Percentiles rank a stretch among this genome's conserved stretches.
Conservation (phyloP, 2,329 filamentous ascomycete genomes). For the Penicillium verrucosum region DNA sequence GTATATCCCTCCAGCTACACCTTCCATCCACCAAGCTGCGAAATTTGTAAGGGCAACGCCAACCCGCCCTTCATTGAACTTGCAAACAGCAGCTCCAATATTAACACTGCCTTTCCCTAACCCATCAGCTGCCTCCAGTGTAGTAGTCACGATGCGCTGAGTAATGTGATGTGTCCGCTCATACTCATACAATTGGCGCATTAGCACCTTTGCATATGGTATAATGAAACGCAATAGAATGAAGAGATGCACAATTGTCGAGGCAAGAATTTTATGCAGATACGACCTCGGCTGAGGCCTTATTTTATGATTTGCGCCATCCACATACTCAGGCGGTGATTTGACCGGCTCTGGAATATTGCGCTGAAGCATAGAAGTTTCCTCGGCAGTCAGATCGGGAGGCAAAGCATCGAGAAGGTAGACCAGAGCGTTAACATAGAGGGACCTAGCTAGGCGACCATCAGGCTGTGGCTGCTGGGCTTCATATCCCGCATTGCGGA, state of each 20-base stretch:
- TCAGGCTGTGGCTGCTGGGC: constrained; percentile 33
- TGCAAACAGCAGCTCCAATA: constrained; percentile 55
- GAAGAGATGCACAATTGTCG: constrained; percentile 57
- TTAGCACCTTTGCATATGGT: constrained; percentile 57
- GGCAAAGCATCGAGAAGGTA: constrained; percentile 40
- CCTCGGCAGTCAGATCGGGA: constrained; percentile 30
- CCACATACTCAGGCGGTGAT: neutral
- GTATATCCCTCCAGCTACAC: constrained; percentile 63
- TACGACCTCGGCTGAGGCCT: constrained; percentile 41
- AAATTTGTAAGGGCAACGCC: constrained; percentile 57
- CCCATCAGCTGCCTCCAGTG: constrained; percentile 53
- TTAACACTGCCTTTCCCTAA: constrained; percentile 53
- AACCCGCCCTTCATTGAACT: constrained; percentile 63
- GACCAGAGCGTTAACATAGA: constrained; percentile 38
- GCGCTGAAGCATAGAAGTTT: constrained; percentile 27
- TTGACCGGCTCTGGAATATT: constrained; percentile 27
- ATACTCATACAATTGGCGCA: constrained; percentile 56
- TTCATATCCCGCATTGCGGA: constrained; percentile 37
- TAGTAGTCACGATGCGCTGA: constrained; percentile 53
- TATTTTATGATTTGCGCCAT: neutral
- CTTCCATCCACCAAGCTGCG: constrained; percentile 60
- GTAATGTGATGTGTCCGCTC: constrained; percentile 66
- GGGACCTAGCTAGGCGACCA: constrained; percentile 31
- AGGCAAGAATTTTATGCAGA: constrained; percentile 58
- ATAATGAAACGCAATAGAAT: constrained; percentile 59